phyloP scores from a whole-genome alignment of 2,329 filamentous ascomycete genomes.

The Cladosporium oxysporum region DNA sequence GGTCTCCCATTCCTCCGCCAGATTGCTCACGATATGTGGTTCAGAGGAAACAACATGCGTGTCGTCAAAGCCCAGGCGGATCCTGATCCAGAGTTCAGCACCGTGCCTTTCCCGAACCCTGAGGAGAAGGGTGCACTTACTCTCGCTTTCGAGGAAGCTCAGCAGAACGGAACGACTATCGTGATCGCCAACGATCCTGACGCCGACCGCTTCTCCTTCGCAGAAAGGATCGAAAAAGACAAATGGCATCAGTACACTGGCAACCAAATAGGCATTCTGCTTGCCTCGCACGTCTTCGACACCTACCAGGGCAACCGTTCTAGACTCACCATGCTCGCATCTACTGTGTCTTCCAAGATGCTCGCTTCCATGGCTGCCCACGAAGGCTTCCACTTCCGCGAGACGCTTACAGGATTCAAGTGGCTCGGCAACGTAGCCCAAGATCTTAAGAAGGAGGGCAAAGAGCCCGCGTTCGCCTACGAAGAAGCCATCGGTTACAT shows the following conservation, averaged over 20 bases:
- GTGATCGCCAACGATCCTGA: slow-evolving; percentile 67
- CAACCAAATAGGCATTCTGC: slow-evolving; percentile 64
- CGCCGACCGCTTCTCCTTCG: slow-evolving; percentile 64
- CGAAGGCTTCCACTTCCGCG: slow-evolving; percentile 59
- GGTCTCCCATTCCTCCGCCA: slow-evolving; percentile 51
- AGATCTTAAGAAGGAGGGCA: slow-evolving; percentile 52
- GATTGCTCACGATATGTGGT: slow-evolving; percentile 40
- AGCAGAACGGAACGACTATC: slow-evolving; percentile 50
- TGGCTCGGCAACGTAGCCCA: slow-evolving; percentile 65
- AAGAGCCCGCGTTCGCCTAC: slow-evolving; percentile 59
- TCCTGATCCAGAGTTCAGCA: slow-evolving; percentile 66
- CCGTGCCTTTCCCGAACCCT: slow-evolving; percentile 65
- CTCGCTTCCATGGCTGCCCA: slow-evolving; percentile 56
- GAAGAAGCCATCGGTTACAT: slow-evolving; percentile 69
- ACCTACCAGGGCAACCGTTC: slow-evolving; percentile 42
- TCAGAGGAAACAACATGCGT: slow-evolving; percentile 40
- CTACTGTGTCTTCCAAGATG: slow-evolving; percentile 66
- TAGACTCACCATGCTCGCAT: slow-evolving; percentile 60
- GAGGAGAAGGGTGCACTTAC: slow-evolving; percentile 65
- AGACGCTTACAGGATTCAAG: slow-evolving; percentile 68
- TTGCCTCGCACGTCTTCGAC: slow-evolving; percentile 60
- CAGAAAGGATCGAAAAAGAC: slow-evolving; percentile 57
- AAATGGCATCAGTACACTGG: slow-evolving; percentile 64
- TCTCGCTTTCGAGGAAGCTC: slow-evolving; percentile 58
- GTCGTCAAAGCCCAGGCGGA: slow-evolving; percentile 54